These are phyloP conservation scores for Penicillium goetzii DNA, from an alignment of 495 filamentous ascomycete genomes.

Conservation along the genomic window DNA sequence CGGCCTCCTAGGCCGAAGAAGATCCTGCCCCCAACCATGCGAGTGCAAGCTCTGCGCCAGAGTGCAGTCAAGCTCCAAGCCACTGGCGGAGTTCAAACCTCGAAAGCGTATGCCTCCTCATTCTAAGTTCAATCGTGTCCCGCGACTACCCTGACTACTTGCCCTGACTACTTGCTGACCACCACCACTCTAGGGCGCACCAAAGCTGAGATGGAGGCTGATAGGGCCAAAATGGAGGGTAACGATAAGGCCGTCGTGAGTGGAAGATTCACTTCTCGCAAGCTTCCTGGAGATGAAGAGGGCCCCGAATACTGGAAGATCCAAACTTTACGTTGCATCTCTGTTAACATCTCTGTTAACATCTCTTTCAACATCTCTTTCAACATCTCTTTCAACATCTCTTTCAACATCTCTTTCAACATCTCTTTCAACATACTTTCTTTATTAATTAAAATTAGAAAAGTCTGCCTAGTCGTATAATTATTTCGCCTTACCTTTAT, in stretches of 20 bases:
- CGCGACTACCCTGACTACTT: too few species aligned
- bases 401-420: too few species aligned
- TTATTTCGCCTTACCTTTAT: too few species aligned
- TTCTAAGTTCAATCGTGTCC: background rate
- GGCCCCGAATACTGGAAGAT: conserved; percentile 56
- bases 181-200: conserved; percentile 20
- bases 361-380: too few species aligned
- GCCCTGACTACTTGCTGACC: conserved; percentile 12
- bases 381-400: too few species aligned
- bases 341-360: too few species aligned
- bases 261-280: too few species aligned
- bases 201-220: conserved; percentile 25
- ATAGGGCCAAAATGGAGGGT: background rate
- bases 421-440: too few species aligned
- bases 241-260: background rate
- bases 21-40: conserved; percentile 28
- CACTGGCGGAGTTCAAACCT: conserved; percentile 3
- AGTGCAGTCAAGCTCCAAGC: conserved; percentile 17
- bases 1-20: too few species aligned
- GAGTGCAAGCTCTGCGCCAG: conserved; percentile 42
- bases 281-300: conserved; percentile 40
- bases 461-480: too few species aligned
- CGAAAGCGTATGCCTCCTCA: conserved; percentile 30
- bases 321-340: too few species aligned
- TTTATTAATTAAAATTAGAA: too few species aligned